Base-by-base conservation (phyloP, 2,329 filamentous ascomycete genomes). In the Chaetothyriales sp. region DNA sequence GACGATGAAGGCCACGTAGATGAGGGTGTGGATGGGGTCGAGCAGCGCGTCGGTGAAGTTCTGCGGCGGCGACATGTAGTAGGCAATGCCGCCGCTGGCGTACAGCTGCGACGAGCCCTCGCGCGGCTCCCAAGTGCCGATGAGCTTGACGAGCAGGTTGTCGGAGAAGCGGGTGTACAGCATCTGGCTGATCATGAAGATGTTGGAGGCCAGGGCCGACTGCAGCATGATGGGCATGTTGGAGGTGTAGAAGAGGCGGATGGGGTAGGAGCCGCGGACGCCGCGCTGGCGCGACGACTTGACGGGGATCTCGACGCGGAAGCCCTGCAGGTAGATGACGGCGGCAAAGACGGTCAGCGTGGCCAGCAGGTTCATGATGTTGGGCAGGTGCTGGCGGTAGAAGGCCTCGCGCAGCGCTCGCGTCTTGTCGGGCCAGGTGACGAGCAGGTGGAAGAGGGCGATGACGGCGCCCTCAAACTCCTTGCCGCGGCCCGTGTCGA, bases 211-310 rank as follows among this genome's bases (percentile, higher is more conserved):
- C 62, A 98, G 82, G 63, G 92, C 92, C 47, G 90, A 97, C 77
- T 98, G 94, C 70, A 98, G 80, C 92, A 98, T 98, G 75, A 98
- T 98, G 68, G 92, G 92, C 94, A 98, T 98, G 85, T 98, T 98
- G 70, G 89, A 95, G 68, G 92, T 98, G 77, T 98, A 98, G 82
- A 98, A 98, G 55, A 98, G 86, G 67, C 94, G 90, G 70, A 98
- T 82, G 65, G 92, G 92, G 81, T 97, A 98, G 43, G 89, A 94
- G 66, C 90, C 94, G 65, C 92, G 90, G 69, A 94, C 92, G 72
- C 92, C 92, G 78, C 92, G 89, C 81, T 98, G 92, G 74, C 92
- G 89, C 64, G 89, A 90, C 55, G 89, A 95, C 83, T 98, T 98
- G 80, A 98, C 92, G 58, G 94, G 94, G 68, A 98, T 98, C 77